Evolutionary conservation across 2,329 filamentous ascomycete species (phyloP).

Genomic region (Penicillium sp.): DNA sequence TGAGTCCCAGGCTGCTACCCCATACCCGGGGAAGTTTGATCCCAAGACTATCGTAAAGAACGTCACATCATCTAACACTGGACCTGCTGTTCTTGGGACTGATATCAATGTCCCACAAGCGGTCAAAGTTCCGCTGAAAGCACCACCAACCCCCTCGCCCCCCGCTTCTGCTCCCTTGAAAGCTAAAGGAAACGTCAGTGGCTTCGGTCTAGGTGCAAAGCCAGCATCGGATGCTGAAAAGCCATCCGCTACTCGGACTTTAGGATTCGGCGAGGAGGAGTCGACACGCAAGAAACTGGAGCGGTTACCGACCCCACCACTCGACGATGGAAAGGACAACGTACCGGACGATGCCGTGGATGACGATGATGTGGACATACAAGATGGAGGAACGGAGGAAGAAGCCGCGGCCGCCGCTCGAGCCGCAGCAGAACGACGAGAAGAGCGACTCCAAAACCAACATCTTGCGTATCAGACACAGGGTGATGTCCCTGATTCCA

Average conservation of each 20-base stretch:
- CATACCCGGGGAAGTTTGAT: slow-evolving; percentile 78
- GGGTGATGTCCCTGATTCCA: slow-evolving; percentile 31
- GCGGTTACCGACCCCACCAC: slow-evolving; percentile 75
- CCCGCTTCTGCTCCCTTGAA: slow-evolving; percentile 53
- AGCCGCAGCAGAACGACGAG: slow-evolving; percentile 79
- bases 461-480: slow-evolving; percentile 29
- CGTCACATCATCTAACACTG: slow-evolving; percentile 56
- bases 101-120: slow-evolving; percentile 53
- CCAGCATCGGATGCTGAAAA: slow-evolving; percentile 64
- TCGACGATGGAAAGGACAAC: slow-evolving; percentile 61
- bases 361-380: slow-evolving; percentile 70
- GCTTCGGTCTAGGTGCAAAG: slow-evolving; percentile 77
- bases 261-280: slow-evolving; percentile 87
- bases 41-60: slow-evolving; percentile 84
- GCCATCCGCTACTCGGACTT: slow-evolving; percentile 65
- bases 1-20: slow-evolving; percentile 50
- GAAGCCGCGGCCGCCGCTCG: slow-evolving; percentile 81
- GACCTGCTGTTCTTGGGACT: slow-evolving; percentile 54
- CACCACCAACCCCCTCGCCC: slow-evolving; percentile 43
- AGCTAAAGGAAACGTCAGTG: slow-evolving; percentile 70
- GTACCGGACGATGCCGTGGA: slow-evolving; percentile 61
- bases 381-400: slow-evolving; percentile 79
- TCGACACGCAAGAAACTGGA: slow-evolving; percentile 82
- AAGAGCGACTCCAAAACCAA: slow-evolving; percentile 58
- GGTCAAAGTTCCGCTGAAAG: slow-evolving; percentile 45